Conservation (phyloP, 345 rosid species). For the Ceriops decandra region DNA sequence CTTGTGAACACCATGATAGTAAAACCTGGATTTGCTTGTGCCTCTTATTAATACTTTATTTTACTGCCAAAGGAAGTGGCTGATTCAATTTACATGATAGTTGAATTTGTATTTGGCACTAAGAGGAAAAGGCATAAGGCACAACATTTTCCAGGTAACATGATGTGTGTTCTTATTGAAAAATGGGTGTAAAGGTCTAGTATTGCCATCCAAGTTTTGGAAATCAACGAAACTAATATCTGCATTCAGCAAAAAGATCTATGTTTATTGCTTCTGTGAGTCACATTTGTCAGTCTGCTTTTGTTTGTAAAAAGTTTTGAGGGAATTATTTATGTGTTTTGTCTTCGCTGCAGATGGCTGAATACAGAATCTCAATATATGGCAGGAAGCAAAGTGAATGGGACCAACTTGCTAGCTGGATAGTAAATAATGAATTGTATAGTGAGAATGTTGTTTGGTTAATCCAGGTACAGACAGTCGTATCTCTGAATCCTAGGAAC, state of each 20-base stretch:
- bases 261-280: too few relatives aligned
- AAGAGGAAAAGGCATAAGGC: too few relatives aligned
- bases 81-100: neutral
- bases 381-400: conserved; percentile 99
- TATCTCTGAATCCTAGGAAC: neutral
- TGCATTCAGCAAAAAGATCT: too few relatives aligned
- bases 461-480: conserved; percentile 65
- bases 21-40: neutral
- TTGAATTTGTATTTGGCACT: too few relatives aligned
- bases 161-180: too few relatives aligned
- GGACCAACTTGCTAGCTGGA: conserved; percentile 99
- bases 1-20: neutral
- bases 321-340: neutral
- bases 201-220: too few relatives aligned
- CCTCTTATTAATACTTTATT: too few relatives aligned
- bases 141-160: too few relatives aligned
- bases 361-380: conserved; percentile 92
- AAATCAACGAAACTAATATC: too few relatives aligned
- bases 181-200: too few relatives aligned
- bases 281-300: too few relatives aligned
- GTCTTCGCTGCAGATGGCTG: conserved; percentile 78
- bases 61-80: neutral
- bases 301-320: neutral
- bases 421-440: conserved; percentile 94
- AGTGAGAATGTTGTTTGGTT: conserved; percentile 98